Conservation (phyloP, 148 eudicot species). For the Fallopia convolvulus region DNA sequence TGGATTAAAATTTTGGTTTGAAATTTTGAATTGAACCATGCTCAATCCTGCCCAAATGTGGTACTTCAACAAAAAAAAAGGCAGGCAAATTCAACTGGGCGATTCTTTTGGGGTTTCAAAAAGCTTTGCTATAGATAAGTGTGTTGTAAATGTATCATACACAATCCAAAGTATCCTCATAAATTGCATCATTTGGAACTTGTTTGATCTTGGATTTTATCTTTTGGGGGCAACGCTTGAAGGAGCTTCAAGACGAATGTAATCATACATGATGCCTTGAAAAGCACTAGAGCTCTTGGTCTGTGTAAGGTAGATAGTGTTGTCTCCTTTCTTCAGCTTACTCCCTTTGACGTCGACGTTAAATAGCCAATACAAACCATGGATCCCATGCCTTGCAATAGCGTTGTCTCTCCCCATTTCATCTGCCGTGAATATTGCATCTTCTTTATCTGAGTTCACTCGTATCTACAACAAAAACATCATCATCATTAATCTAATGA, state of each 20-base stretch:
- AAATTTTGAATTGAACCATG: too few species aligned
- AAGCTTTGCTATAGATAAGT: too few species aligned
- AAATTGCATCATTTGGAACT: too few species aligned
- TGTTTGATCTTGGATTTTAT: neutral
- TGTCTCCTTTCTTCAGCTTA: slow-evolving; percentile 29
- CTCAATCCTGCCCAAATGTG: too few species aligned
- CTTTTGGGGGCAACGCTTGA: slow-evolving; percentile 8
- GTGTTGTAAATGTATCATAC: neutral
- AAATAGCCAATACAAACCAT: slow-evolving; percentile 47
- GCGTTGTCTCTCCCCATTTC: slow-evolving; percentile 39
- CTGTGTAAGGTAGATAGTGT: slow-evolving; percentile 43
- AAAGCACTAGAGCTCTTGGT: slow-evolving; percentile 39
- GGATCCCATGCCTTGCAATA: slow-evolving; percentile 56
- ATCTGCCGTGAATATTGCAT: slow-evolving; percentile 21
- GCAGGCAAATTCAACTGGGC: too few species aligned
- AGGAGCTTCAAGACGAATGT: slow-evolving; percentile 43
- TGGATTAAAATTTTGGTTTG: too few species aligned
- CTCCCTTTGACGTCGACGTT: slow-evolving; percentile 35
- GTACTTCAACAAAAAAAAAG: too few species aligned
- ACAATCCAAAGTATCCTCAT: neutral
- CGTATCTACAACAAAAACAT: slow-evolving; percentile 20
- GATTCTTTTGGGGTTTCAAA: too few species aligned
- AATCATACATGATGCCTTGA: slow-evolving; percentile 63
- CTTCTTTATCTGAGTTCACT: slow-evolving; percentile 27
- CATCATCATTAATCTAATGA: too few species aligned